Evolutionary conservation across 768 basidiomycete species (phyloP), one percentile per base, ranked within the genome.

Genomic region (Cantharellus anzutake): DNA sequence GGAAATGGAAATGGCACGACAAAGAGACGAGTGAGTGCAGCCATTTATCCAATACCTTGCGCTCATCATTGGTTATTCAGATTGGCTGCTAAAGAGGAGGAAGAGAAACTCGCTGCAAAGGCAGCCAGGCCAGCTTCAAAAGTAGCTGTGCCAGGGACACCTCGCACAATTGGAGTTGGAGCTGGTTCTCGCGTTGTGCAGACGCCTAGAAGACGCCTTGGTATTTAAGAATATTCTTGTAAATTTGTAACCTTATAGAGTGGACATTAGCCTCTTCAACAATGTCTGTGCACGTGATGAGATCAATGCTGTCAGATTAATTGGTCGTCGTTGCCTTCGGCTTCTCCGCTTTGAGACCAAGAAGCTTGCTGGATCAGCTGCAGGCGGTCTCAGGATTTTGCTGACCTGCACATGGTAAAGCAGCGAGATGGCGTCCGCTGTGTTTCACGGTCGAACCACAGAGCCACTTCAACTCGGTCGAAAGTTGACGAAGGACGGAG

Each of bases 1-100:
- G 7, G 92, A 98, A 73, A 83, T 82, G 35, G 85, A 93, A 72
- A 94, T 97, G 74, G 88, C 88, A 7, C 77, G 76, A 44, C 67
- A 70, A 53, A 64, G 70, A 35, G 70, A 70, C 57, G 64, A 68
- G 68, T 71, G 60, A 64, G 69, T 66, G 20, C 52, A 55, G 14
- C 41, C n/a, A 58, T 41, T 58, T 44, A 14, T n/a, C 7, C 2
- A 35, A 51, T 58, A 14, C 14, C 20, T 58, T 7, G 57, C 11
- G 14, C 11, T 39, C 35, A 41, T 41, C 37, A 38, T 35, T 58
- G 57, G 48, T 58, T 58, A 51, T 44, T 44, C 42, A 39, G 42
- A n/a, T 14, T 35, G 14, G 35, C 35, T 20, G 48, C 14, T 16
- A 16, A 35, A 41, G 57, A 39, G 11, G 42, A 7, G 7, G 57